Percentiles rank a stretch among this genome's conserved stretches.
Conservation (phyloP, 305 asterid genomes). For the Fraxinus sp. region DNA sequence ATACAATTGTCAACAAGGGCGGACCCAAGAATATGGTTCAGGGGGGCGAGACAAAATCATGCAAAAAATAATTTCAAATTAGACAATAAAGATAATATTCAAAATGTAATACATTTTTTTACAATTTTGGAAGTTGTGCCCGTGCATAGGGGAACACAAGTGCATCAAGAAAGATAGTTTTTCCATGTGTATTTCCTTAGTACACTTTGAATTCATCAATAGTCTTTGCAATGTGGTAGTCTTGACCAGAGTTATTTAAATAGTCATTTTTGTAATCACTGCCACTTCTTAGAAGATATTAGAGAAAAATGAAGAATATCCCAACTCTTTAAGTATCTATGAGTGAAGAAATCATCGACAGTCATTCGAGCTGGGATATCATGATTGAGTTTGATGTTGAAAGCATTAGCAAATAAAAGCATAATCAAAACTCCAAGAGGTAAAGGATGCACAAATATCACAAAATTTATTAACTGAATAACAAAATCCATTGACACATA, state of each 20-base stretch:
- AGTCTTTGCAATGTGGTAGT: not conserved
- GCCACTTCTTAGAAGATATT: not conserved
- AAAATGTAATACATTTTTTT: no score
- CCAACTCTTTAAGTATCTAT: not conserved
- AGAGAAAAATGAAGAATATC: not conserved
- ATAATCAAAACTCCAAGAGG: not conserved
- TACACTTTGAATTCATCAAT: not conserved
- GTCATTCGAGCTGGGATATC: not conserved
- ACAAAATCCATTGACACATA: not conserved
- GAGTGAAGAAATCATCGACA: not conserved
- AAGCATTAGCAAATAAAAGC: not conserved
- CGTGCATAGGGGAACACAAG: not conserved
- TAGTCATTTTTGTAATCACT: not conserved
- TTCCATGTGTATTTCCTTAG: not conserved
- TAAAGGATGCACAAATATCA: not conserved
- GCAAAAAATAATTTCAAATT: no score
- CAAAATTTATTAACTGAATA: not conserved
- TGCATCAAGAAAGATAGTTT: not conserved
- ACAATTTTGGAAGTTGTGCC: no score
- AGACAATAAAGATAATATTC: no score
- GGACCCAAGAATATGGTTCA: no score
- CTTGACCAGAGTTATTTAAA: not conserved
- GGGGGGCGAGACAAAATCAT: no score
- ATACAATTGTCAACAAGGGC: not conserved
- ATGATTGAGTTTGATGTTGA: not conserved